These are phyloP conservation scores for Lichtheimia ornata DNA, from an alignment of 371 early-diverging fungal species.

Conservation along the genomic window DNA sequence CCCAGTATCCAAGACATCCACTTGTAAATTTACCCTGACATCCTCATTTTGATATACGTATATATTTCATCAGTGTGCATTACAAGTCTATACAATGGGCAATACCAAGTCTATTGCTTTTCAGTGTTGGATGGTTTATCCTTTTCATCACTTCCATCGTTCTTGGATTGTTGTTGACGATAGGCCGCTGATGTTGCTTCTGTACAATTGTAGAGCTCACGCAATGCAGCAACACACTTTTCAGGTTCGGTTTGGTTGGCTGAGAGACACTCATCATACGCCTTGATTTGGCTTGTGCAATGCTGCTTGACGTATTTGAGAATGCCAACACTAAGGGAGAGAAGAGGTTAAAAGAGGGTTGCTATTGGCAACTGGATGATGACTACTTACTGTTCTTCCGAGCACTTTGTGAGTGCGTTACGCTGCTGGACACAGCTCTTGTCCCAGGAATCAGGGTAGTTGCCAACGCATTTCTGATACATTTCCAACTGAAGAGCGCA, in stretches of 20 bases:
- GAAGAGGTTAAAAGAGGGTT: background rate
- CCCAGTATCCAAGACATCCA: slow-evolving; percentile 63
- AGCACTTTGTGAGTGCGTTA: slow-evolving; percentile 75
- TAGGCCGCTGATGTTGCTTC: slow-evolving; percentile 54
- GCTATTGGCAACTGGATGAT: slow-evolving; percentile 2
- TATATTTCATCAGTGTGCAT: background rate
- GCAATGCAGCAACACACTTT: slow-evolving; percentile 62
- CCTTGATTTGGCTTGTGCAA: slow-evolving; percentile 66
- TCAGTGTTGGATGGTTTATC: too few relatives aligned
- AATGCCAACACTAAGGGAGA: slow-evolving; percentile 53
- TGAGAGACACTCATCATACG: slow-evolving; percentile 68
- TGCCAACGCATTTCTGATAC: slow-evolving; percentile 79
- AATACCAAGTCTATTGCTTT: too few relatives aligned
- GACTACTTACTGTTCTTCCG: slow-evolving; percentile 71
- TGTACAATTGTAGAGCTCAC: slow-evolving; percentile 63
- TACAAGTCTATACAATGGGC: background rate
- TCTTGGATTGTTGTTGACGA: slow-evolving; percentile 16
- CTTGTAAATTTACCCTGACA: slow-evolving; percentile 25
- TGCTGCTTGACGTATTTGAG: slow-evolving; percentile 74
- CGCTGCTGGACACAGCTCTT: slow-evolving; percentile 71
- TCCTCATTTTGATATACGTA: background rate
- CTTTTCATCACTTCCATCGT: background rate
- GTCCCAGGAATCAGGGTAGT: slow-evolving; percentile 75
- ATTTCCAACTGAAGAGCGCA: slow-evolving; percentile 77
- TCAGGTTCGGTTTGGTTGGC: slow-evolving; percentile 68